These are phyloP conservation scores for Lipomyces oligophaga DNA, from an alignment of 805 yeast species.

Conservation along the genomic window DNA sequence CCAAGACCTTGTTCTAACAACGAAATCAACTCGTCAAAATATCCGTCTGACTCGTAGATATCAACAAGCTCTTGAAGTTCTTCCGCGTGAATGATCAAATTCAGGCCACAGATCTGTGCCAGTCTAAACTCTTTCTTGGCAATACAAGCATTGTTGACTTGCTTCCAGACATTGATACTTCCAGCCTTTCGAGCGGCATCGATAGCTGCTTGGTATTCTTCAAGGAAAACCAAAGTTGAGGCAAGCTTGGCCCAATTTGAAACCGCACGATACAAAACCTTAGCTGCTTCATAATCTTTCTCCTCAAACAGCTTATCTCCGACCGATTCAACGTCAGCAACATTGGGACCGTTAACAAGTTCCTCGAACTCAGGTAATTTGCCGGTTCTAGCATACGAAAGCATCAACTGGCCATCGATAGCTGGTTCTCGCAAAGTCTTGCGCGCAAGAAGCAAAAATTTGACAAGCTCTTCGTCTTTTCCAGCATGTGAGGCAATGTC, in stretches of 20 bases:
- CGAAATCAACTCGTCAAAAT: conserved; percentile 85
- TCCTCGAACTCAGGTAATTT: conserved; percentile 76
- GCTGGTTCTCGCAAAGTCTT: conserved; percentile 83
- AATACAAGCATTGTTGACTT: conserved; percentile 94
- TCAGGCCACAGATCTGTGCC: conserved; percentile 98
- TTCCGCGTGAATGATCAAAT: conserved; percentile 94
- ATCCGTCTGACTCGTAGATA: conserved; percentile 84
- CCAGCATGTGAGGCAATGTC: conserved; percentile 95
- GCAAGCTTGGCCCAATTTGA: conserved; percentile 96
- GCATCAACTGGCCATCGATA: conserved; percentile 87
- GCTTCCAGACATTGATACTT: conserved; percentile 91
- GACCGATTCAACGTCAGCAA: conserved; percentile 84
- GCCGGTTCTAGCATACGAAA: conserved; percentile 77
- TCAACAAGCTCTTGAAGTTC: conserved; percentile 85
- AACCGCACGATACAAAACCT: conserved; percentile 74
- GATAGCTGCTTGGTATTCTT: conserved; percentile 93
- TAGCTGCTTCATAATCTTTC: conserved; percentile 87
- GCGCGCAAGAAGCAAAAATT: conserved; percentile 88
- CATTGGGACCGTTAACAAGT: conserved; percentile 80
- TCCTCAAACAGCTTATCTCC: conserved; percentile 87
- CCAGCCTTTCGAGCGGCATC: conserved; percentile 99
- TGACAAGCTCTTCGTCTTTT: conserved; percentile 86
- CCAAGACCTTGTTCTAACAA: conserved; percentile 94
- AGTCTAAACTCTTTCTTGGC: conserved; percentile 91
- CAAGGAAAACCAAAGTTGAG: conserved; percentile 87